A percentile compares a stretch with the other conserved stretches of the same genome.
phyloP scores from a whole-genome alignment of 2,329 filamentous ascomycete species.

The Monilinia polystroma region DNA sequence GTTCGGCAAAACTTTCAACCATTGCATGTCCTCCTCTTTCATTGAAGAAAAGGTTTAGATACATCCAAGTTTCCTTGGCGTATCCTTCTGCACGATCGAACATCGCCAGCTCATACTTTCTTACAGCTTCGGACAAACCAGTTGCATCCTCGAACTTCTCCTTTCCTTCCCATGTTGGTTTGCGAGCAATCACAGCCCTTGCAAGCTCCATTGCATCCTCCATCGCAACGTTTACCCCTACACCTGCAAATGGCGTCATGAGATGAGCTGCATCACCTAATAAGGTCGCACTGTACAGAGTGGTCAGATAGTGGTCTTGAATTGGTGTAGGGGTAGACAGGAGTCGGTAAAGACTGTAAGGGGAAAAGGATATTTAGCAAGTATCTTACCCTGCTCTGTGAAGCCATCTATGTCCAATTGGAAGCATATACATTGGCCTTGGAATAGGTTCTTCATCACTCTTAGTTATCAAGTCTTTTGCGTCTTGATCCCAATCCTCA shows the following conservation, averaged over 20 bases:
- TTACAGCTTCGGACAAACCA: slow-evolving; percentile 21
- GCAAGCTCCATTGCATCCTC: slow-evolving; percentile 46
- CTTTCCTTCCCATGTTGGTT: slow-evolving; percentile 35
- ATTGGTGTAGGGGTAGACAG: not conserved
- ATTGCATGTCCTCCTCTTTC: slow-evolving; percentile 21
- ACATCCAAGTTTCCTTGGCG: slow-evolving; percentile 25
- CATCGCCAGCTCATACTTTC: slow-evolving; percentile 28
- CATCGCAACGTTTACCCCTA: slow-evolving; percentile 50
- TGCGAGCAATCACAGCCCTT: slow-evolving; percentile 34
- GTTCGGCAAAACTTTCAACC: slow-evolving; percentile 16
- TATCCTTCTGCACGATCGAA: slow-evolving; percentile 26
- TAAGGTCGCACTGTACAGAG: slow-evolving; percentile 45
- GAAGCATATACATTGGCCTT: slow-evolving; percentile 26
- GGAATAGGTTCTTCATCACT: slow-evolving; percentile 23
- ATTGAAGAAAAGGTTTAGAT: slow-evolving; percentile 26
- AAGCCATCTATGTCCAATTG: slow-evolving; percentile 25
- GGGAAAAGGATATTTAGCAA: not conserved
- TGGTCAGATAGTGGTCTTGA: slow-evolving; percentile 38
- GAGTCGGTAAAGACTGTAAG: slow-evolving; percentile 17
- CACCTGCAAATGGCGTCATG: slow-evolving; percentile 46
- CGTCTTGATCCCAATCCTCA: slow-evolving; percentile 13
- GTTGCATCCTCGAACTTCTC: slow-evolving; percentile 21
- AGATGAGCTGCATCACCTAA: slow-evolving; percentile 52
- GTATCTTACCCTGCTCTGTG: slow-evolving; percentile 27
- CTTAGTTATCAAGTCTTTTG: slow-evolving; percentile 21